Conservation (phyloP, 768 basidiomycete species). For the Trametes maxima region DNA sequence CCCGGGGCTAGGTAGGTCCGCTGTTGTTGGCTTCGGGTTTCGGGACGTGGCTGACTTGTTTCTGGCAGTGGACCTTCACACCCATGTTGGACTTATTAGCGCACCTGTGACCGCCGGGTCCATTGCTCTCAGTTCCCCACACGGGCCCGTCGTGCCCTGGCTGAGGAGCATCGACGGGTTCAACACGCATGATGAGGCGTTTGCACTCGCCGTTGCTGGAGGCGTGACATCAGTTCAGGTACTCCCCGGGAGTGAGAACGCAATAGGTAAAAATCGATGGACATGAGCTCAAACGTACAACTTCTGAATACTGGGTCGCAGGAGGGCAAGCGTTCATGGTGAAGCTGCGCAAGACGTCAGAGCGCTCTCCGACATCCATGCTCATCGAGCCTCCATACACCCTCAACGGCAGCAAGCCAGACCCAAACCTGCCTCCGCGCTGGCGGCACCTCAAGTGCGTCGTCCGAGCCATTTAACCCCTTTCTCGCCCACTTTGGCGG, state of each 20-base stretch:
- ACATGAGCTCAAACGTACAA: not conserved
- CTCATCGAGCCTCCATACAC: slow-evolving; percentile 79
- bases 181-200: slow-evolving; percentile 82
- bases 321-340: slow-evolving; percentile 89
- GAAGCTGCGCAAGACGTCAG: slow-evolving; percentile 78
- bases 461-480: not conserved
- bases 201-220: slow-evolving; percentile 75
- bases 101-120: slow-evolving; percentile 53
- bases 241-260: slow-evolving; percentile 75
- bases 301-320: slow-evolving; percentile 29
- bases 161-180: slow-evolving; percentile 82
- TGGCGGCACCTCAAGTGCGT: slow-evolving; percentile 85
- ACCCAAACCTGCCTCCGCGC: slow-evolving; percentile 46
- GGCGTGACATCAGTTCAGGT: slow-evolving; percentile 87
- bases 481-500: not conserved
- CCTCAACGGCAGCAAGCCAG: slow-evolving; percentile 49
- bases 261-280: slow-evolving; percentile 54
- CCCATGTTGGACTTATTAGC: slow-evolving; percentile 76
- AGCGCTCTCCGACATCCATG: slow-evolving; percentile 80
- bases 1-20: slow-evolving; percentile 54
- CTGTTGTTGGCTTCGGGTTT: slow-evolving; percentile 23
- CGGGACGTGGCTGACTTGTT: not conserved
- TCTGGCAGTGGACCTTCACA: slow-evolving; percentile 45
- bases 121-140: slow-evolving; percentile 55
- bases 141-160: slow-evolving; percentile 76